Base-by-base conservation (phyloP, 768 basidiomycete genomes). In the Lentinula sp. region DNA sequence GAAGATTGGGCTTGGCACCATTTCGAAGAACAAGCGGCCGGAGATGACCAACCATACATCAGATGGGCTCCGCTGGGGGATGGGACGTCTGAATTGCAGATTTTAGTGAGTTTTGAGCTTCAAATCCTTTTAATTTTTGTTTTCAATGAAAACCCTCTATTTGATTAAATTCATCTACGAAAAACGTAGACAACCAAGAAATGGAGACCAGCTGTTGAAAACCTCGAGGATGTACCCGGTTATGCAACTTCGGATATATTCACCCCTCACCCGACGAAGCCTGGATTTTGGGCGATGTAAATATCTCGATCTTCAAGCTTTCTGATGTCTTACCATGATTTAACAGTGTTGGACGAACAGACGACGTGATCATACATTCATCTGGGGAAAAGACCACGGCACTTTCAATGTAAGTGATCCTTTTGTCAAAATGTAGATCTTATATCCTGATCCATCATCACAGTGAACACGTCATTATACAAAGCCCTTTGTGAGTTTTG, bases 161-260 rank as follows among this genome's bases (percentile, higher is more conserved):
- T 23, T 23, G 23, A 23, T 23, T 3, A 3, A 28, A 28, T 28
- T 28, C 28, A 28, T 28, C 28, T 28, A 3, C 4, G 28, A 45
- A 18, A 41, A 6, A 16, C 6, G 15, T 20, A 76, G 76, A 66
- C 66, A 10, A 66, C 55, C 28, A 63, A 70, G 4, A 72, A 52
- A 3, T 70, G 74, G 60, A 64, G 66, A 13, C 62, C 69, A 0
- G 66, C 70, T 3, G 65, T 74, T 2, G 71, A 74, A 32, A 79
- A 79, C 52, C 28, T 78, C 4, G 62, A 65, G 3, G 73, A 75
- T 36, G 65, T 69, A n/a, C 64, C 61, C 18, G 78, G 77, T 3
- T 78, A 77, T 64, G 69, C 72, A 6, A 78, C 74, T 9, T 73
- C 71, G 7, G 79, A 79, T 60, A 60, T 76, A 5, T 76, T 72